Conservation (phyloP, 179 eudicot species). For the Actinidia arguta region DNA sequence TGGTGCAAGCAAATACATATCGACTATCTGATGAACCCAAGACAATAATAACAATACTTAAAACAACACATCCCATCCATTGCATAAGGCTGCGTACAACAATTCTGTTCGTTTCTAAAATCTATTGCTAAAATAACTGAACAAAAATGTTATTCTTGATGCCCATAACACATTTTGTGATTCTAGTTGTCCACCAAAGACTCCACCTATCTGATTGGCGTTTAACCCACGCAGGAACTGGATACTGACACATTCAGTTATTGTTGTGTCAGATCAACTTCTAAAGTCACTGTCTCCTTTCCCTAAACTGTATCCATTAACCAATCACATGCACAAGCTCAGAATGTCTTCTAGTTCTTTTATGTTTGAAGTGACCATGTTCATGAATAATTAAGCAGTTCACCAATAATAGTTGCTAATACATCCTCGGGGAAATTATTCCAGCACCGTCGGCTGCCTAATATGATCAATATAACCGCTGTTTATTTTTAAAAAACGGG, state of each 20-base stretch:
- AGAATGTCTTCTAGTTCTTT: background rate
- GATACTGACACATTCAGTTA: background rate
- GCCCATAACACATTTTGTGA: background rate
- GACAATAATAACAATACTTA: background rate
- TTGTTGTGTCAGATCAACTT: background rate
- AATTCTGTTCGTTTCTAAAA: background rate
- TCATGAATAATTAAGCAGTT: conserved; percentile 11
- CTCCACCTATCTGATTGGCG: background rate
- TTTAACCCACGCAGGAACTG: background rate
- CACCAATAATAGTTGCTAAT: too few species aligned
- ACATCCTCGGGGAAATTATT: background rate
- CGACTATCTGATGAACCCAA: background rate
- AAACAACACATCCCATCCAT: background rate
- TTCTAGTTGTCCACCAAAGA: background rate
- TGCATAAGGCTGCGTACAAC: background rate
- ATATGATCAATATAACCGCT: background rate
- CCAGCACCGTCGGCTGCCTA: conserved; percentile 5
- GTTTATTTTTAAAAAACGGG: background rate
- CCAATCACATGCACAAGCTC: background rate
- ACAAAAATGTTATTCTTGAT: background rate
- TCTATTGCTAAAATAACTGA: background rate
- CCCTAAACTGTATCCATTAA: background rate
- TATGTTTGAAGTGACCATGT: background rate
- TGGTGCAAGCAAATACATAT: background rate
- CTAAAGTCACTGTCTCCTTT: background rate